phyloP scores from a whole-genome alignment of 768 basidiomycete species.

The Suillus bovinus region DNA sequence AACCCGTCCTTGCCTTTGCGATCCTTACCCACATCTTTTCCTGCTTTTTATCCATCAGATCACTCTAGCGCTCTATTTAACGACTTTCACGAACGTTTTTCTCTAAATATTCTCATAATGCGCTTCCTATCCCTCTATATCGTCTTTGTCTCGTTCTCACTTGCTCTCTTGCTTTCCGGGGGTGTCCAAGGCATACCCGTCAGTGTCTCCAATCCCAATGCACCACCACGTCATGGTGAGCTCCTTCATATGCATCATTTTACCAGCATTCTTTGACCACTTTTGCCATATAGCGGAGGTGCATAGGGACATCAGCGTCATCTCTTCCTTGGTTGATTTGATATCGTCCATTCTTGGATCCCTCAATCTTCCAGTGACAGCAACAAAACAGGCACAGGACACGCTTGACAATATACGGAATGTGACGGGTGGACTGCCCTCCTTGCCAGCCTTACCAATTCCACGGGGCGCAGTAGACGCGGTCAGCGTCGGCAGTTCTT shows the following conservation, averaged over 20 bases:
- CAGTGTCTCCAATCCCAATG: background rate
- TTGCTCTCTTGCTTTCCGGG: slow-evolving; percentile 17
- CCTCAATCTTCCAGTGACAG: background rate
- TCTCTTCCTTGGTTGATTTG: background rate
- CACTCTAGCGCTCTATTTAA: background rate
- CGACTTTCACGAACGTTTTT: background rate
- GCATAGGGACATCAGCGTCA: background rate
- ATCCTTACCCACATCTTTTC: slow-evolving; percentile 17
- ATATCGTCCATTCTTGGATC: background rate
- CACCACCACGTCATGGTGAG: background rate
- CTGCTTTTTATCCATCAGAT: slow-evolving; percentile 7
- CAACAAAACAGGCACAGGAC: background rate
- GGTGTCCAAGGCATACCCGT: slow-evolving; percentile 21
- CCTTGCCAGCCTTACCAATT: background rate
- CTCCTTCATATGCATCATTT: background rate
- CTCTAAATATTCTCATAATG: slow-evolving; percentile 25
- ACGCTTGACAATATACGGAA: background rate
- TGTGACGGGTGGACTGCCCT: background rate
- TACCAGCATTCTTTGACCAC: background rate
- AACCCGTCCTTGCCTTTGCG: background rate
- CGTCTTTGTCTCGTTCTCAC: slow-evolving; percentile 17
- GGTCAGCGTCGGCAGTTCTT: background rate
- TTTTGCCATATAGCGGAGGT: background rate
- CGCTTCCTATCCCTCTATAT: slow-evolving; percentile 20
- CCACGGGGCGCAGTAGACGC: background rate